Base-by-base conservation (phyloP, 2,329 filamentous ascomycete genomes). In the Akanthomyces dipterigenus region DNA sequence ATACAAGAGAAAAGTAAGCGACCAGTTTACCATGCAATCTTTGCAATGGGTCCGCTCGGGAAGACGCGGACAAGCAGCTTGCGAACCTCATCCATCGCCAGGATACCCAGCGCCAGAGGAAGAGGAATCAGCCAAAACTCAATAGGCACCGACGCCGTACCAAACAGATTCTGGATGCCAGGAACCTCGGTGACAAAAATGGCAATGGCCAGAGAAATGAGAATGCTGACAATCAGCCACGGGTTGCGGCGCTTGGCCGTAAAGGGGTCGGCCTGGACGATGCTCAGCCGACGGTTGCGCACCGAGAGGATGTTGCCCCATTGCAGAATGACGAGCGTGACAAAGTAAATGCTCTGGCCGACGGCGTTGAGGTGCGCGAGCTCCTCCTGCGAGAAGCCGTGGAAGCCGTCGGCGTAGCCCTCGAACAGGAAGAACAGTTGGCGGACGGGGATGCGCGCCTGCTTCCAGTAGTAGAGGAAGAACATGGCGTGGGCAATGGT, bases 271-370 rank as follows among this genome's bases (percentile, higher is more conserved):
- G 80, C 79, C 64, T 83, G 79, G 28, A 83, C 65, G 42, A 83
- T 77, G 46, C 78, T 81, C 57, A 82, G 69, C 2, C 79, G 74
- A 40, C 81, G 80, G 64, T 80, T 83, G 53, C 81, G 77, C 6
- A 83, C 76, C 0, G 75, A 71, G 26, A 83, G 70, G 42, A 83
- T 77, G 63, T 83, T 83, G 2, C 80, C 80, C 76, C 79, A 81
- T 62, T 83, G 81, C 42, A 83, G 71, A 42, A 83, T 76, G 0
- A 83, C 80, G 1, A 83, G 72, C 0, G 77, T 80, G 12, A 83
- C 78, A 60, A 84, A 84, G 69, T 83, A 84, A 6, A 84, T 77
- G 48, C 77, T 75, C 65, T 82, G 80, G 3, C 78, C 80, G 0
- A 74, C 75, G 58, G 72, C 75, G 69, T 81, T 82, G 72, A 82